Conservation (phyloP, 495 filamentous ascomycete species). For the Penicillium subrubescens region DNA sequence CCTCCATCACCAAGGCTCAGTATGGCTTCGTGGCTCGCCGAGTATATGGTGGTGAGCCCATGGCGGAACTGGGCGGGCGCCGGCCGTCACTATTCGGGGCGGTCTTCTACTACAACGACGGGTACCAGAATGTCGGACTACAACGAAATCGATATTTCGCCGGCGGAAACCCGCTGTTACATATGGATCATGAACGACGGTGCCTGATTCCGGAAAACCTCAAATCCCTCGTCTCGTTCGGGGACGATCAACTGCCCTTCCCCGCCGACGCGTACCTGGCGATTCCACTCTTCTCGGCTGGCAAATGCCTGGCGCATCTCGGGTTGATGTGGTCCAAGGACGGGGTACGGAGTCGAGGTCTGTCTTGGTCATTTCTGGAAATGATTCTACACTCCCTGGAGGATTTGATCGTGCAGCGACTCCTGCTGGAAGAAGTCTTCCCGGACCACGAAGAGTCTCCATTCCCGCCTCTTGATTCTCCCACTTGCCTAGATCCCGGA, state of each 20-base stretch:
- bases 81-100: conserved; percentile 66
- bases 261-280: conserved; percentile 70
- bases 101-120: conserved; percentile 71
- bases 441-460: conserved; percentile 8
- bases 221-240: conserved; percentile 58
- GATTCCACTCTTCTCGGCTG: conserved; percentile 69
- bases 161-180: conserved; percentile 62
- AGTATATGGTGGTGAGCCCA: conserved; percentile 59
- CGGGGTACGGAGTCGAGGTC: conserved; percentile 54
- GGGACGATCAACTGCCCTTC: conserved; percentile 61
- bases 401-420: conserved; percentile 64
- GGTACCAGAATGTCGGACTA: conserved; percentile 53
- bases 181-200: conserved; percentile 76
- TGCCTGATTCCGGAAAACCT: conserved; percentile 70
- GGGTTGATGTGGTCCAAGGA: conserved; percentile 74
- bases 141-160: conserved; percentile 66
- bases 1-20: conserved; percentile 65
- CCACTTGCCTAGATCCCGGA: conserved; percentile 42
- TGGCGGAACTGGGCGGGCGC: conserved; percentile 38
- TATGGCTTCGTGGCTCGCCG: conserved; percentile 72
- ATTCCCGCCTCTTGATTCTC: conserved; percentile 13
- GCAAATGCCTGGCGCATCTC: conserved; percentile 73
- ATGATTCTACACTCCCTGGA: conserved; percentile 77
- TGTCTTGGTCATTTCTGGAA: conserved; percentile 73
- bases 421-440: conserved; percentile 31